phyloP scores from a whole-genome alignment of 225 moss, liverwort and hornwort species.

The Physcomitrellopsis africana region DNA sequence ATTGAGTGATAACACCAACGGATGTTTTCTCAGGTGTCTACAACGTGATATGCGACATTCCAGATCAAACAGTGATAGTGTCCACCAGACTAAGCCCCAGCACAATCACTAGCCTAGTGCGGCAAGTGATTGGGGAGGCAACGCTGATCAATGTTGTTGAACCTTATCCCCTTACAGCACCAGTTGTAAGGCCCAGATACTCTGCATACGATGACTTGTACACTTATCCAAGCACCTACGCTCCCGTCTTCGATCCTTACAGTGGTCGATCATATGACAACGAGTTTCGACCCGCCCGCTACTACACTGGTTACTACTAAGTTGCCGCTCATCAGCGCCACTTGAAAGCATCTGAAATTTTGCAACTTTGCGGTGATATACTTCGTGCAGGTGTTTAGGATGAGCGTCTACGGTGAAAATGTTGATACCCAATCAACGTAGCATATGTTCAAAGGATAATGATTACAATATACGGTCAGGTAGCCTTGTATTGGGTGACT shows the following conservation, averaged over 20 bases:
- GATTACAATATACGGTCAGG: too few relatives aligned
- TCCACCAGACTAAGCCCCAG: conserved; percentile 39
- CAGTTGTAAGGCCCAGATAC: conserved; percentile 24
- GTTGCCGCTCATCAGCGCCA: neutral
- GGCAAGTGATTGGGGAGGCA: conserved; percentile 27
- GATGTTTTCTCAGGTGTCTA: conserved; percentile 36
- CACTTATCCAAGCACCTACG: conserved; percentile 15
- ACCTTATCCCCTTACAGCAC: conserved; percentile 21
- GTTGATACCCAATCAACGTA: too few relatives aligned
- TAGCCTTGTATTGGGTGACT: too few relatives aligned
- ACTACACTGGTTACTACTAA: conserved; percentile 35
- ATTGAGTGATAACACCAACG: too few relatives aligned
- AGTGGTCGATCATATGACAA: conserved; percentile 46
- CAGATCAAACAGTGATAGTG: conserved; percentile 24
- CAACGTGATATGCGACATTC: conserved; percentile 47
- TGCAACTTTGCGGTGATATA: too few relatives aligned
- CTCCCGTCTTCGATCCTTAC: conserved; percentile 33
- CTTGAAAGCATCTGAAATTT: too few relatives aligned
- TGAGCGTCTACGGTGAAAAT: too few relatives aligned
- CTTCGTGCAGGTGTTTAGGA: too few relatives aligned
- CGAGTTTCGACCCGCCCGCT: conserved; percentile 39
- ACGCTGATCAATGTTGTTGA: conserved; percentile 26
- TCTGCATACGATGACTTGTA: conserved; percentile 36
- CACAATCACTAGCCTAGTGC: conserved; percentile 32
- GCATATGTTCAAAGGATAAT: too few relatives aligned